A percentile compares a stretch with the other conserved stretches of the same genome.
Evolutionary conservation across 345 rosid species (phyloP).

Genomic region (Corymbia maculata): DNA sequence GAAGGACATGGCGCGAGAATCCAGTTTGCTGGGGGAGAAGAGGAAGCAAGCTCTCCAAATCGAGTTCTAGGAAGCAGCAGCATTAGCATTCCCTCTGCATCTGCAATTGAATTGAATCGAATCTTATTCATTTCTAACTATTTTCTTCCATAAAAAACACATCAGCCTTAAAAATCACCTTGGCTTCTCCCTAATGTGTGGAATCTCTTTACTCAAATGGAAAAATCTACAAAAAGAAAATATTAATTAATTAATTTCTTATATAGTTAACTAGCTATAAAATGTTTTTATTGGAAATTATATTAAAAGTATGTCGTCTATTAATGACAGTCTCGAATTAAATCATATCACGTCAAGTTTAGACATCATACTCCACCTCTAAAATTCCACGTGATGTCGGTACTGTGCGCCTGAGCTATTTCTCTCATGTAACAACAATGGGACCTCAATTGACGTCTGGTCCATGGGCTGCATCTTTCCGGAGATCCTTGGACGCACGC

Average conservation of each 20-base stretch:
- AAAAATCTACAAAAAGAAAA: neutral
- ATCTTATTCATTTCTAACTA: neutral
- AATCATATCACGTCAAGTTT: neutral
- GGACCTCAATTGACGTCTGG: no score
- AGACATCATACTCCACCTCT: neutral
- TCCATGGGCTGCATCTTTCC: no score
- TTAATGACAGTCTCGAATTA: rapidly evolving
- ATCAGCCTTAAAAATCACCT: neutral
- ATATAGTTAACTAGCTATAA: neutral
- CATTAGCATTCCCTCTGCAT: neutral
- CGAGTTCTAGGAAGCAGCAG: neutral
- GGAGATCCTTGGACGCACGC: no score
- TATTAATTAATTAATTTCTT: no score
- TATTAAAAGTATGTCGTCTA: rapidly evolving
- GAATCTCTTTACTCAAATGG: rapidly evolving
- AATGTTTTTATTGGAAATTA: neutral
- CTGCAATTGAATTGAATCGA: neutral
- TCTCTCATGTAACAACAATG: no score
- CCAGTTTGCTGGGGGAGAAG: conserved; percentile 24
- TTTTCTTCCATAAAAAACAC: no score
- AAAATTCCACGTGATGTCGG: neutral
- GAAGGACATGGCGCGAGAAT: conserved; percentile 23
- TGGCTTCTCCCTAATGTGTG: neutral
- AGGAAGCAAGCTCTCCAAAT: neutral
- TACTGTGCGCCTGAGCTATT: no score